Percentiles rank a stretch among this genome's conserved stretches.
phyloP scores from a whole-genome alignment of 164 flowering plant species.

The Vitis cinerea region DNA sequence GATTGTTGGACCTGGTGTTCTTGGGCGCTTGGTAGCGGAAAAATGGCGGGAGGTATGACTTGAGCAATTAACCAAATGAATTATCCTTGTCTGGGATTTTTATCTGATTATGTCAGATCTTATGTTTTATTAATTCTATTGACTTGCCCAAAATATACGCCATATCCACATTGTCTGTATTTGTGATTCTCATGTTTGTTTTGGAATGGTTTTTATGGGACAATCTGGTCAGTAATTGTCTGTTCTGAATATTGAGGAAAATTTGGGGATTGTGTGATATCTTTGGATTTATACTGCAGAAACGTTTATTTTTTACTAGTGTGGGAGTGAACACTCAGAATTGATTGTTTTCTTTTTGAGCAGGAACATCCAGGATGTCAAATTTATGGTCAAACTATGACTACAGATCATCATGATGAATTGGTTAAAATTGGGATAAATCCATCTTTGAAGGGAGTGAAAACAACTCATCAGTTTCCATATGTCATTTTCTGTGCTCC shows the following conservation, averaged over 20 bases:
- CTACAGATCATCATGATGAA: constrained; percentile 82
- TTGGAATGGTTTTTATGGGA: not conserved
- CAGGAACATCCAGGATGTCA: constrained; percentile 83
- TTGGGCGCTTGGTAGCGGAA: constrained; percentile 80
- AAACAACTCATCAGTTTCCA: constrained; percentile 45
- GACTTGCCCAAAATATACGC: not conserved
- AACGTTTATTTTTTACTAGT: not conserved
- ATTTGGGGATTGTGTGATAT: not conserved
- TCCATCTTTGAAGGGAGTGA: constrained; percentile 54
- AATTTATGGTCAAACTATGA: constrained; percentile 79
- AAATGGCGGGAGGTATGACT: constrained; percentile 71
- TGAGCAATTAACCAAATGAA: not conserved
- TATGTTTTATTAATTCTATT: not conserved
- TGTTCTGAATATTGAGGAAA: not conserved
- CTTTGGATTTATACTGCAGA: not conserved
- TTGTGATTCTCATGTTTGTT: not conserved
- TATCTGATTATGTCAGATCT: not conserved
- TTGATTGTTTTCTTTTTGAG: constrained; percentile 2
- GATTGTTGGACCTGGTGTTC: constrained; percentile 91
- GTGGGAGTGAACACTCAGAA: not conserved
- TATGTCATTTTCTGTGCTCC: constrained; percentile 95
- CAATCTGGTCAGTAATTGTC: not conserved
- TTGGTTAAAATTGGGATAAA: constrained; percentile 67
- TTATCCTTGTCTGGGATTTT: not conserved
- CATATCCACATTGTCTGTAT: too few relatives aligned